Conservation (phyloP, 768 basidiomycete species). For the Tulasnella sp. region DNA sequence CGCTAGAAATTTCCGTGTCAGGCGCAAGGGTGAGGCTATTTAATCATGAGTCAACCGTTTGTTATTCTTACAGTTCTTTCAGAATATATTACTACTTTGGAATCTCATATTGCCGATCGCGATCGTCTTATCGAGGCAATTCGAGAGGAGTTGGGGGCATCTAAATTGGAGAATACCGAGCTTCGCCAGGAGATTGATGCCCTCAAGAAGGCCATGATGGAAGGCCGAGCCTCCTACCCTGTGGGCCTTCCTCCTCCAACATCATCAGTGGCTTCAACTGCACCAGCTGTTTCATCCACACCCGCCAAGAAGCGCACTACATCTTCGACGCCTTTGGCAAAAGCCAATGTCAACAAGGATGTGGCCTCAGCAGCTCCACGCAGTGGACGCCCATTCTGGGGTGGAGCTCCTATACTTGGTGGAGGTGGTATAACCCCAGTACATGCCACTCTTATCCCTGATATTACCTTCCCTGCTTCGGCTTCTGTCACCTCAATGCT, state of each 20-base stretch:
- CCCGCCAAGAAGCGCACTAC: constrained; percentile 18
- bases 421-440: constrained; percentile 60
- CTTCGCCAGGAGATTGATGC: constrained; percentile 62
- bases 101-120: constrained; percentile 84
- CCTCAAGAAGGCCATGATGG: constrained; percentile 61
- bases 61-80: constrained; percentile 3
- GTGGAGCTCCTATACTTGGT: constrained; percentile 47
- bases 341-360: constrained; percentile 67
- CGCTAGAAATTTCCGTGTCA: constrained; percentile 87
- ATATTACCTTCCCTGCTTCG: constrained; percentile 33
- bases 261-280: constrained; percentile 34
- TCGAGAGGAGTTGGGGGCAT: constrained; percentile 65
- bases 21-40: constrained; percentile 61
- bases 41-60: background rate
- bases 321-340: constrained; percentile 30
- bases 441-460: constrained; percentile 71
- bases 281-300: constrained; percentile 16
- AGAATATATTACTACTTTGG: constrained; percentile 93
- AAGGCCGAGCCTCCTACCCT: constrained; percentile 39
- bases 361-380: constrained; percentile 41
- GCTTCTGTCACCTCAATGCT: constrained; percentile 9
- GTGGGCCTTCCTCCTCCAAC: constrained; percentile 29
- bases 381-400: constrained; percentile 62
- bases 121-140: constrained; percentile 84
- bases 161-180: constrained; percentile 69